Evolutionary conservation across 106 monocot genomes (phyloP).

Genomic region (Dendrobium huoshanense): DNA sequence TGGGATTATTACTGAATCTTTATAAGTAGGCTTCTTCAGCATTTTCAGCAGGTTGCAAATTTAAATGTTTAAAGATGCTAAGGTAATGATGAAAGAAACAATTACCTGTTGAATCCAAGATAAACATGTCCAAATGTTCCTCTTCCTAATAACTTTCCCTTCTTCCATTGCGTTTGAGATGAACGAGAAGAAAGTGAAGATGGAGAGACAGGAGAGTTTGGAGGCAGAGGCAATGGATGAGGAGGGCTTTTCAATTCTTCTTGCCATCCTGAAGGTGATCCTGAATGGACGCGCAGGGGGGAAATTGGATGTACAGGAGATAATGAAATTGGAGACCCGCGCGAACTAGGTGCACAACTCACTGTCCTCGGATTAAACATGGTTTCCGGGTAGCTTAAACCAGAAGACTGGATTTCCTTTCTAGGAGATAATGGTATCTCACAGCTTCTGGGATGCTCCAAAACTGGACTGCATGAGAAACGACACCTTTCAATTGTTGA

Average conservation of each 20-base stretch:
- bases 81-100: neutral
- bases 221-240: conserved; percentile 64
- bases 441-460: conserved; percentile 12
- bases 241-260: conserved; percentile 33
- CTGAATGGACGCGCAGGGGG: conserved; percentile 14
- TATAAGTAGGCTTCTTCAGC: neutral
- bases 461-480: conserved; percentile 20
- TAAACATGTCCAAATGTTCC: conserved; percentile 67
- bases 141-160: conserved; percentile 55
- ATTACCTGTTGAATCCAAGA: conserved; percentile 59
- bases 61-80: neutral
- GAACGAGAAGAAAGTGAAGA: conserved; percentile 22
- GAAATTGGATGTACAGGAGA: conserved; percentile 22
- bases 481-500: conserved; percentile 14
- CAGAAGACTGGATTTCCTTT: conserved; percentile 8
- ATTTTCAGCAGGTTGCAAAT: neutral
- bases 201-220: conserved; percentile 33
- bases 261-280: conserved; percentile 20
- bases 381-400: conserved; percentile 5
- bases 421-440: conserved; percentile 21
- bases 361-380: conserved; percentile 9
- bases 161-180: conserved; percentile 45
- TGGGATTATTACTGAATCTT: neutral
- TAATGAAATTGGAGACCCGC: conserved; percentile 19
- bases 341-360: conserved; percentile 23